Conservation (phyloP, 2,329 filamentous ascomycete genomes). For the Hypoxylon sp. region DNA sequence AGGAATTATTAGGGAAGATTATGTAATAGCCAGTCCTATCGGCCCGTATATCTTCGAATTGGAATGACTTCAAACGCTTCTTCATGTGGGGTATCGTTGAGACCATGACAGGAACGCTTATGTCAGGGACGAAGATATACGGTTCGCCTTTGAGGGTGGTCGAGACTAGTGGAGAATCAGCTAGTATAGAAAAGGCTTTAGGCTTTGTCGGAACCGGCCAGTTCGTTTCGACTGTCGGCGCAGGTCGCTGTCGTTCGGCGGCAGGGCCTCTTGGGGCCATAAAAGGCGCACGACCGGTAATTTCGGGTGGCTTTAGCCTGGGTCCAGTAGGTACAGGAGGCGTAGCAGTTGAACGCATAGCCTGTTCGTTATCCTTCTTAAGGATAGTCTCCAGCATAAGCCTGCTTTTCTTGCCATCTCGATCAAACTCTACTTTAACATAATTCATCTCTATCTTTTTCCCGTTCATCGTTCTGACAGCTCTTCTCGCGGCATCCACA, state of each 20-base stretch:
- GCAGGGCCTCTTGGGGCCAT: constrained; percentile 90
- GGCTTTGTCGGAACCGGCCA: constrained; percentile 61
- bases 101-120: constrained; percentile 87
- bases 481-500: constrained; percentile 84
- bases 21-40: constrained; percentile 93
- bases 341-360: constrained; percentile 55
- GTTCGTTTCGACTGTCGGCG: constrained; percentile 54
- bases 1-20: constrained; percentile 84
- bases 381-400: constrained; percentile 83
- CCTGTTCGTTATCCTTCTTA: constrained; percentile 75
- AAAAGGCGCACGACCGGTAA: constrained; percentile 77
- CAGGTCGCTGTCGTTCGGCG: constrained; percentile 61
- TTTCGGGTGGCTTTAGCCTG: constrained; percentile 57
- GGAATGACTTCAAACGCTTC: constrained; percentile 86
- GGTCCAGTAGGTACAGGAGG: constrained; percentile 47
- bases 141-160: constrained; percentile 82
- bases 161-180: constrained; percentile 77
- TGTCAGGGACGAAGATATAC: constrained; percentile 90
- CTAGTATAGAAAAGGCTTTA: constrained; percentile 63
- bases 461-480: constrained; percentile 82
- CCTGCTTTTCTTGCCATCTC: constrained; percentile 86
- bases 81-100: constrained; percentile 92
- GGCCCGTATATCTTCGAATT: constrained; percentile 84
- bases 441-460: constrained; percentile 83
- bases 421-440: constrained; percentile 89